Evolutionary conservation across 2,329 filamentous ascomycete genomes (phyloP).

Genomic region (Xylariaceae sp.): DNA sequence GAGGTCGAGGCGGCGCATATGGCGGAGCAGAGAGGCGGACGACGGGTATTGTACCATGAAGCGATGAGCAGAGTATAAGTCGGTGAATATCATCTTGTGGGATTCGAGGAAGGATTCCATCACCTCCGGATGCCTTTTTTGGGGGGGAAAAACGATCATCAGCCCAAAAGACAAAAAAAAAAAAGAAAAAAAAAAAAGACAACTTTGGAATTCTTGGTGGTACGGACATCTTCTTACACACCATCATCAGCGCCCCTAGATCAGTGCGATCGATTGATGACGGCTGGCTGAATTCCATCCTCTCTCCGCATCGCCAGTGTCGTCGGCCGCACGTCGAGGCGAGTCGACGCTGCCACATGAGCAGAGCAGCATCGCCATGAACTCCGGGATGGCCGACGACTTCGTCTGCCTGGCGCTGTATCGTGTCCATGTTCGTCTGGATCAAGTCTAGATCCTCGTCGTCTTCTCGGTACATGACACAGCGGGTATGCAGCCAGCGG

Average conservation of each 20-base stretch:
- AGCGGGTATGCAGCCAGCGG: conserved; percentile 27
- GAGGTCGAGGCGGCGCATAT: conserved; percentile 28
- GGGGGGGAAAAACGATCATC: not conserved
- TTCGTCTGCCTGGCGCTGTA: conserved; percentile 15
- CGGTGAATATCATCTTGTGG: conserved; percentile 30
- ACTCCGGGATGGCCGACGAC: too few species aligned
- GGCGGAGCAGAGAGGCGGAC: conserved; percentile 20
- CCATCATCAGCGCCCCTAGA: conserved; percentile 27
- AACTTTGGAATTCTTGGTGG: too few species aligned
- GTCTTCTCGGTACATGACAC: conserved; percentile 27
- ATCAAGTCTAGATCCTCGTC: conserved; percentile 27
- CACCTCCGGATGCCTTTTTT: conserved; percentile 30
- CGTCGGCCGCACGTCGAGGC: conserved; percentile 30
- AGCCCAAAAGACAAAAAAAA: too few species aligned
- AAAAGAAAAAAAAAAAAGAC: too few species aligned
- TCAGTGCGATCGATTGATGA: conserved; percentile 25
- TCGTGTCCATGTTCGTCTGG: conserved; percentile 28
- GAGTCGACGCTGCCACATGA: conserved; percentile 29
- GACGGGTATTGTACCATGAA: conserved; percentile 27
- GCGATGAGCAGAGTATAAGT: conserved; percentile 26
- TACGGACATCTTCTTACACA: conserved; percentile 31
- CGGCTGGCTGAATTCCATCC: conserved; percentile 21
- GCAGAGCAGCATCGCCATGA: conserved; percentile 1
- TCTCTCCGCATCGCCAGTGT: conserved; percentile 32
- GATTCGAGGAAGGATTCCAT: conserved; percentile 30